Conservation (phyloP, 75 land plant genomes). For the Cunninghamia lanceolata region DNA sequence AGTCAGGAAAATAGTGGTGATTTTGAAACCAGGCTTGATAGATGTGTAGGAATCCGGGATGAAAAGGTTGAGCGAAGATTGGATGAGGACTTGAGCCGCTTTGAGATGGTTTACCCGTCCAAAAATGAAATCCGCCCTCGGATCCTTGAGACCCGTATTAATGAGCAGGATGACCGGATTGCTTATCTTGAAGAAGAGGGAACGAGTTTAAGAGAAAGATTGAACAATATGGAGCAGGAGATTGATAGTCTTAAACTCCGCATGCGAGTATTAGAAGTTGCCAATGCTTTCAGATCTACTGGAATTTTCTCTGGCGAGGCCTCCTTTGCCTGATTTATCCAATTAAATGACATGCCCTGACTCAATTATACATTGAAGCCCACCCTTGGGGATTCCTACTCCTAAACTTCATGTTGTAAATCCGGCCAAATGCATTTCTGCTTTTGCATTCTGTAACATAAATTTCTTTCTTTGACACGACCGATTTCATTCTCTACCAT, state of each 20-base stretch:
- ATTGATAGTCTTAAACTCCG: conserved; percentile 18
- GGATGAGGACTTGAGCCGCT: conserved; percentile 8
- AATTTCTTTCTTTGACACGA: neutral
- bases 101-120: conserved; percentile 37
- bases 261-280: neutral
- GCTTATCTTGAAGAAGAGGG: conserved; percentile 36
- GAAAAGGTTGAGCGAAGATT: neutral
- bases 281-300: neutral
- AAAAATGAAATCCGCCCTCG: neutral
- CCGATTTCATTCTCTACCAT: neutral
- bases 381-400: too few relatives aligned
- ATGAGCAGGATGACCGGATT: conserved; percentile 35
- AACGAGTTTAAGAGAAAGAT: conserved; percentile 20
- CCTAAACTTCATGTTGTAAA: neutral
- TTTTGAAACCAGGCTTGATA: neutral
- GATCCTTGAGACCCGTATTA: conserved; percentile 20
- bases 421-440: neutral
- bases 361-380: too few relatives aligned
- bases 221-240: conserved; percentile 24
- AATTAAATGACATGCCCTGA: too few relatives aligned
- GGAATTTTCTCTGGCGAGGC: neutral
- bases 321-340: neutral
- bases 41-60: neutral
- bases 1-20: neutral
- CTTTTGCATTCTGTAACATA: neutral